Conservation (phyloP, 192 early-diverging fungal genomes). For the Rhizoclosmatium sp. region DNA sequence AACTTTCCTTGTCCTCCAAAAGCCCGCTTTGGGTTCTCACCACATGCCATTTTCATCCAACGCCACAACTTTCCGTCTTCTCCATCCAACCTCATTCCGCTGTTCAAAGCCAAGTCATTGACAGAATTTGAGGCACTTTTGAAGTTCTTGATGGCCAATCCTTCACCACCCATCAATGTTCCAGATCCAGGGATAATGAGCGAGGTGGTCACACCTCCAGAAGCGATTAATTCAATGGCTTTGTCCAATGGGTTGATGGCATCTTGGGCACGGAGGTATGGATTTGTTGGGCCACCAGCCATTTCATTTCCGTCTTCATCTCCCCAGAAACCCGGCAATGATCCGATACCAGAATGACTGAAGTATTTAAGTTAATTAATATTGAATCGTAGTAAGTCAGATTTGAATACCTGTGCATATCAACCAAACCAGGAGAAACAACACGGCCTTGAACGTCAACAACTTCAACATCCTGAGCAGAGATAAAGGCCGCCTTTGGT, state of each 20-base stretch:
- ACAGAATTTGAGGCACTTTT: slow-evolving; percentile 58
- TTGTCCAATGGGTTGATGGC: slow-evolving; percentile 73
- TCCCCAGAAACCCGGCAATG: slow-evolving; percentile 66
- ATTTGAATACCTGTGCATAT: slow-evolving; percentile 54
- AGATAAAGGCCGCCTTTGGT: neutral
- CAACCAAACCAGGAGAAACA: slow-evolving; percentile 81
- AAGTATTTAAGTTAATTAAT: too few relatives aligned
- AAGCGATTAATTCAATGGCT: slow-evolving; percentile 62
- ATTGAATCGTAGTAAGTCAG: too few relatives aligned
- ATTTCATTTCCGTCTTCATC: slow-evolving; percentile 73
- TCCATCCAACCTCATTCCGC: slow-evolving; percentile 39
- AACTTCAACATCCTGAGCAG: neutral
- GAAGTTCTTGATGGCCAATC: slow-evolving; percentile 70
- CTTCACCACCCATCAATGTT: slow-evolving; percentile 82
- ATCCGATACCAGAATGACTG: slow-evolving; percentile 70
- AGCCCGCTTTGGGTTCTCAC: slow-evolving; percentile 76
- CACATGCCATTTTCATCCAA: slow-evolving; percentile 86
- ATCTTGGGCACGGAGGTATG: slow-evolving; percentile 71
- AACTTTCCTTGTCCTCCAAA: slow-evolving; percentile 18
- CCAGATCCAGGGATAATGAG: slow-evolving; percentile 78
- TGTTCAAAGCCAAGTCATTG: slow-evolving; percentile 75
- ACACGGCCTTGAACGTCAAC: slow-evolving; percentile 68
- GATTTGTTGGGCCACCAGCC: slow-evolving; percentile 58
- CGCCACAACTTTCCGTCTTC: slow-evolving; percentile 57
- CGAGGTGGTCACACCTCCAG: slow-evolving; percentile 78